A percentile compares a stretch with the other conserved stretches of the same genome.
Conservation (phyloP, 768 basidiomycete genomes). For the Collybiopsis luxurians region DNA sequence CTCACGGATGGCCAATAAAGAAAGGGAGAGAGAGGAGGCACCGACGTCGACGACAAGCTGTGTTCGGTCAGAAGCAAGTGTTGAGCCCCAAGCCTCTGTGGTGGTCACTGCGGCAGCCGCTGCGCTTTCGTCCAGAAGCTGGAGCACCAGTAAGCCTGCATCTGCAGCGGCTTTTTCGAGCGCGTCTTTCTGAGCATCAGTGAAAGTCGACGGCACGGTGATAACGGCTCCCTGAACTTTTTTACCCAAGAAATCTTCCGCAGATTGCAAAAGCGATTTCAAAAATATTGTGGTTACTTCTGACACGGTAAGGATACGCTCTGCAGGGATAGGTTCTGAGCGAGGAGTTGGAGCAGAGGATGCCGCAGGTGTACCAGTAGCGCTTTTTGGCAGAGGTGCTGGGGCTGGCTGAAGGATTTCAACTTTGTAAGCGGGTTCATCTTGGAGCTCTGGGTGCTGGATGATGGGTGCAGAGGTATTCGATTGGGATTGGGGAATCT, state of each 20-base stretch:
- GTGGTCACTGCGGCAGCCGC: constrained; percentile 67
- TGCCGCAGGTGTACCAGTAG: constrained; percentile 54
- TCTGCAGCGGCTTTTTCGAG: constrained; percentile 71
- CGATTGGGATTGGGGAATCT: constrained; percentile 54
- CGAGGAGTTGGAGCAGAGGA: constrained; percentile 71
- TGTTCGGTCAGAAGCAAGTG: constrained; percentile 59
- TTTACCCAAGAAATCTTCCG: constrained; percentile 87
- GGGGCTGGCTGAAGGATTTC: constrained; percentile 79
- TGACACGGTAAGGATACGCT: constrained; percentile 74
- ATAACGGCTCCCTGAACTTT: constrained; percentile 80
- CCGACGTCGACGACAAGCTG: constrained; percentile 83
- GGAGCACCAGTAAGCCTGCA: constrained; percentile 81
- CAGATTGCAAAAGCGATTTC: constrained; percentile 77
- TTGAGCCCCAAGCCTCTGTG: constrained; percentile 35
- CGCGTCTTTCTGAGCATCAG: constrained; percentile 62
- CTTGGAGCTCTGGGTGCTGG: constrained; percentile 67
- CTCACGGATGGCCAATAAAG: constrained; percentile 70
- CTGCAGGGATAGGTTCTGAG: constrained; percentile 62
- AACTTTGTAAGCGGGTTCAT: constrained; percentile 83
- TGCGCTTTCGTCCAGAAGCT: constrained; percentile 85
- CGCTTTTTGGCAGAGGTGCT: constrained; percentile 52
- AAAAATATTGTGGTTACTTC: constrained; percentile 89
- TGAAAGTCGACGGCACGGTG: constrained; percentile 76
- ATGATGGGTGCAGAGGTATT: constrained; percentile 69
- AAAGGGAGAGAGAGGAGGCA: constrained; percentile 64